Evolutionary conservation across 176 grass and related monocot species (phyloP), one percentile per base, ranked within the genome.

Genomic region (Zoysia japonica): DNA sequence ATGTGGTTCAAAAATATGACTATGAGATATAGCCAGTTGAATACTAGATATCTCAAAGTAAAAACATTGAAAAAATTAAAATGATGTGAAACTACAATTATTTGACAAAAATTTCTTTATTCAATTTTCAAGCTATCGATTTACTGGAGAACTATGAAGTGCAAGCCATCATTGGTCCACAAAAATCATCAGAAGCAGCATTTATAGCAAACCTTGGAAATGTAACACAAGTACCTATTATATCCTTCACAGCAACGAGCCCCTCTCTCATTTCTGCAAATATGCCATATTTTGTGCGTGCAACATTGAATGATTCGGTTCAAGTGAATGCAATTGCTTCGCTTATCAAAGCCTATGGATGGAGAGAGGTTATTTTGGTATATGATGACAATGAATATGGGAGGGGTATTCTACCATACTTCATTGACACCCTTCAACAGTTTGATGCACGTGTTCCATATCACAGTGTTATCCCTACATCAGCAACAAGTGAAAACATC

Each of bases 211-310:
- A 96, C 39, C 20, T 96, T 38, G 87, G 93, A 10, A 88, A 78
- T 59, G 83, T 61, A 62, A 82, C 78, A 37, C 63, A 84, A 5
- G 87, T 96, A 7, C 93, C 85, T 0, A 49, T 92, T 19, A 47
- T 96, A 50, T 88, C 89, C 45, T 89, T 89, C 79, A 87, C 87
- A 12, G 64, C 89, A 68, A 92, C 89, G 5, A 91, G 80, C 56
- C 87, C 93, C 3, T 52, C 73, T 9, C 78, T 90, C 47, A 85
- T 69, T 3, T 80, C 78, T 5, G 49, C 7, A 2, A 71, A 13
- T 2, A 5, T 77, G 6, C 84, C 84, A 53, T 96, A 80, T 65
- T 86, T 92, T 77, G 42, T 92, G 11, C 85, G 85, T 63, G 78
- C 85, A 65, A 82, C 85, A 17, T 17, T 77, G 67, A 88, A 68